These are phyloP conservation scores for Manihot esculenta DNA, from an alignment of 441 rosid species.

Conservation along the genomic window DNA sequence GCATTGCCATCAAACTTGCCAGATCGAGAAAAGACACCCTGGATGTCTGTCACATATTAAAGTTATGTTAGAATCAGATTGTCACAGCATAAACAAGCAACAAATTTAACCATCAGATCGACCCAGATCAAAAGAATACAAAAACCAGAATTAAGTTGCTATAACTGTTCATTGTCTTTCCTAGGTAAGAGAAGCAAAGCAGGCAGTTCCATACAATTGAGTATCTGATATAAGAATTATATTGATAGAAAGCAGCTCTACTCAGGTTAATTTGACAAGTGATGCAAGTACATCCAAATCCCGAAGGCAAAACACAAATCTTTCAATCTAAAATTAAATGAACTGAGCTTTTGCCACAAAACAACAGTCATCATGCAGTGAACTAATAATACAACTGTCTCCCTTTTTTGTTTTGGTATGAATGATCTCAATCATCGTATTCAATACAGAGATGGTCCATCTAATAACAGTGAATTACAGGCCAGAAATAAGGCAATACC, in stretches of 20 bases:
- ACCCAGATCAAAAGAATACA: neutral
- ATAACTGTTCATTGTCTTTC: neutral
- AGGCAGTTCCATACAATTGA: neutral
- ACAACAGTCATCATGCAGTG: neutral
- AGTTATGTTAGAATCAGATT: constrained; percentile 11
- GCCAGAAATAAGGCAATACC: too few relatives aligned
- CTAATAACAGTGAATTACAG: neutral
- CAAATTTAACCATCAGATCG: neutral
- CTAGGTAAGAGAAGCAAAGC: neutral
- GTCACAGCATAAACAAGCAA: too few relatives aligned
- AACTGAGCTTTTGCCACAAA: neutral
- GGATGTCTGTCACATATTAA: constrained; percentile 47
- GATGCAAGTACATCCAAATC: neutral
- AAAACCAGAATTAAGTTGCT: neutral
- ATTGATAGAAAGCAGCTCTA: neutral
- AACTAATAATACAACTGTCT: neutral
- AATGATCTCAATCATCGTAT: neutral
- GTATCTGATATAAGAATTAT: neutral
- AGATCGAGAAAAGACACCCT: constrained; percentile 57
- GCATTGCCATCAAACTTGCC: constrained; percentile 33
- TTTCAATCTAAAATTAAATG: neutral
- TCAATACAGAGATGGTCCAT: neutral
- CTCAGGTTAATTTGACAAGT: neutral
- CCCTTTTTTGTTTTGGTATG: neutral
- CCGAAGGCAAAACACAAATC: neutral